Percentiles rank a stretch among this genome's conserved stretches.
Conservation (phyloP, 2,329 filamentous ascomycete genomes). For the Fusarium coffeatum region DNA sequence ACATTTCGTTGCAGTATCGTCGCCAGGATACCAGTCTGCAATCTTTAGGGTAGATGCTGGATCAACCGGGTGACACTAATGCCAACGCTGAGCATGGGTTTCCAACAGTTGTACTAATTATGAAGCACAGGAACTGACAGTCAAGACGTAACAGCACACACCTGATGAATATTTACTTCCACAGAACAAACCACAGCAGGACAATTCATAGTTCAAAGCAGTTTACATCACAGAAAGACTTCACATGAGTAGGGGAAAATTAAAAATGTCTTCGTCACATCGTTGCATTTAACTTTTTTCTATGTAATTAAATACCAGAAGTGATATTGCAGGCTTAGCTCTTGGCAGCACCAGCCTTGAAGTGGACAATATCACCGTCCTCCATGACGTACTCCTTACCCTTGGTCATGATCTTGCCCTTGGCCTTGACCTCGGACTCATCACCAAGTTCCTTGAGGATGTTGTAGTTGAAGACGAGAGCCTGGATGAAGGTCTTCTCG, state of each 20-base stretch:
- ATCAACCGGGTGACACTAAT: background rate
- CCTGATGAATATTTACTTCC: too few species aligned
- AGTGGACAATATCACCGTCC: slow-evolving; percentile 84
- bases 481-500: slow-evolving; percentile 99
- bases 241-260: background rate
- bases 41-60: background rate
- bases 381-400: slow-evolving; percentile 95
- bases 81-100: background rate
- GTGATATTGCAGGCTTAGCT: slow-evolving; percentile 56
- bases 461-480: slow-evolving; percentile 89
- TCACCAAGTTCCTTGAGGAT: slow-evolving; percentile 87
- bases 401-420: slow-evolving; percentile 98
- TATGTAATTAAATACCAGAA: slow-evolving; percentile 19
- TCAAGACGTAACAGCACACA: background rate
- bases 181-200: background rate
- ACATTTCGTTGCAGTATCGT: background rate
- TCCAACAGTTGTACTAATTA: background rate
- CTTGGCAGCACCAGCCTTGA: slow-evolving; percentile 91
- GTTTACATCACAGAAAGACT: background rate
- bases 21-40: background rate
- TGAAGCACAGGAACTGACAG: background rate
- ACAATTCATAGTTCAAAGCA: too few species aligned
- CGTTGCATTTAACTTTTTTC: slow-evolving; percentile 44
- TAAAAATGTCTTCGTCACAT: slow-evolving; percentile 30
- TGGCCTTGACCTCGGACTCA: slow-evolving; percentile 88